Evolutionary conservation across 805 yeast species (phyloP).

Genomic region (Candida ortonii): DNA sequence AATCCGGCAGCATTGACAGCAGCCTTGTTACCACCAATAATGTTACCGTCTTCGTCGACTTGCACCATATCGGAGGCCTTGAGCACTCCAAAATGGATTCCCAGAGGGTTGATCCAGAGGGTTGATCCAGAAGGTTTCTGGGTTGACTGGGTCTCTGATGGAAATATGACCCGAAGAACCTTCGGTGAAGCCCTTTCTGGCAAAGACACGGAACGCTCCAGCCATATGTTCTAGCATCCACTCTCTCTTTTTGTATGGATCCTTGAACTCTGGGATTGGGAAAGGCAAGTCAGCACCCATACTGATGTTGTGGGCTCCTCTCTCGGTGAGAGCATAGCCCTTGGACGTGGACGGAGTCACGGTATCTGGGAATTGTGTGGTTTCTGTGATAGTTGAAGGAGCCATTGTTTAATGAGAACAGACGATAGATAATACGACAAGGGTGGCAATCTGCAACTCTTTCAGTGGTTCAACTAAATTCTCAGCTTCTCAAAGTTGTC

Average conservation of each 20-base stretch:
- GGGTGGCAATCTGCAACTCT: too few relatives aligned
- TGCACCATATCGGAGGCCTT: slow-evolving; percentile 63
- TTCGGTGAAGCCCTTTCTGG: slow-evolving; percentile 71
- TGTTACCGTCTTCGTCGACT: slow-evolving; percentile 59
- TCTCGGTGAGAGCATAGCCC: slow-evolving; percentile 40
- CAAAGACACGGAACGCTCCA: slow-evolving; percentile 78
- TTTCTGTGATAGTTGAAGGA: too few relatives aligned
- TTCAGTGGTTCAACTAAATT: too few relatives aligned
- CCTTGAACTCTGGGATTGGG: slow-evolving; percentile 50
- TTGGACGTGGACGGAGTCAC: slow-evolving; percentile 35
- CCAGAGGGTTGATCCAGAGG: slow-evolving; percentile 92
- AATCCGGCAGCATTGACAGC: slow-evolving; percentile 68
- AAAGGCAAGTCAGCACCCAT: slow-evolving; percentile 51
- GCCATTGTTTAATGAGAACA: too few relatives aligned
- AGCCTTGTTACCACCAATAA: slow-evolving; percentile 52
- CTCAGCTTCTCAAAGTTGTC: too few relatives aligned
- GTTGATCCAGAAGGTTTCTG: slow-evolving; percentile 84
- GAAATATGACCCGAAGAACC: slow-evolving; percentile 88
- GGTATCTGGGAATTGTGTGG: slow-evolving; percentile 23
- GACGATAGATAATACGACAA: too few relatives aligned
- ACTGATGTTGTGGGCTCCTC: slow-evolving; percentile 62
- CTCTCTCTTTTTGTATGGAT: slow-evolving; percentile 46
- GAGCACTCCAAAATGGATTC: slow-evolving; percentile 65
- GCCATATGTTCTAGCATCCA: slow-evolving; percentile 74
- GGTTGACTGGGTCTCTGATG: slow-evolving; percentile 77